These are phyloP conservation scores for Wilhelminamyces savonicus DNA, from an alignment of 805 yeast genomes.

Conservation along the genomic window DNA sequence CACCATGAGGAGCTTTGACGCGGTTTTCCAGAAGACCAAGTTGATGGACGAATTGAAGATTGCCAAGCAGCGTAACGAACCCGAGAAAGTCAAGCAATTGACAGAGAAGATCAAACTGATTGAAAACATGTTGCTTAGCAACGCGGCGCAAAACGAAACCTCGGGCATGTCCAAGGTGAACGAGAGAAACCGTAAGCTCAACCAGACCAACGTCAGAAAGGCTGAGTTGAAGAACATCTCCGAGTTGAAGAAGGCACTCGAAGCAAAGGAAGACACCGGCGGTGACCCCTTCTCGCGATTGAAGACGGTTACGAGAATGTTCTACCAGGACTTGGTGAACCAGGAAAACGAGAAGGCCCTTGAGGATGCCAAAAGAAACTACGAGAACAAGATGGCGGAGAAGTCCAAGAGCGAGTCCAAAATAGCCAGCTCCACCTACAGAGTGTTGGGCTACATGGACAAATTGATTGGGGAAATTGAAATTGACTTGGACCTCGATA, in stretches of 20 bases:
- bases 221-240: slow-evolving; percentile 59
- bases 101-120: slow-evolving; percentile 35
- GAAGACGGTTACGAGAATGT: slow-evolving; percentile 80
- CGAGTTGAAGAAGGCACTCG: slow-evolving; percentile 39
- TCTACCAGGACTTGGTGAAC: slow-evolving; percentile 55
- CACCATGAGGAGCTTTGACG: slow-evolving; percentile 53
- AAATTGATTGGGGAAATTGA: slow-evolving; percentile 40
- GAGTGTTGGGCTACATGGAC: slow-evolving; percentile 55
- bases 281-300: slow-evolving; percentile 85
- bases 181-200: slow-evolving; percentile 77
- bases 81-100: slow-evolving; percentile 18
- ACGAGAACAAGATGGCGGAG: slow-evolving; percentile 32
- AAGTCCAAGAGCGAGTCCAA: slow-evolving; percentile 38
- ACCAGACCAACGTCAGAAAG: slow-evolving; percentile 66
- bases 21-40: slow-evolving; percentile 68
- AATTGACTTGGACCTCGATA: slow-evolving; percentile 26
- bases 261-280: slow-evolving; percentile 29
- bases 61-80: slow-evolving; percentile 54
- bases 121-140: slow-evolving; percentile 40
- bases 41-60: slow-evolving; percentile 69
- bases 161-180: slow-evolving; percentile 62
- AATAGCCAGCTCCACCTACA: slow-evolving; percentile 46
- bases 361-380: slow-evolving; percentile 44
- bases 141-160: slow-evolving; percentile 28
- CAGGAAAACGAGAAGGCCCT: slow-evolving; percentile 56